A percentile compares a stretch with the other conserved stretches of the same genome.
These are phyloP conservation scores for Rachicladosporium sp. DNA, from an alignment of 2,329 filamentous ascomycete species.

Conservation along the genomic window DNA sequence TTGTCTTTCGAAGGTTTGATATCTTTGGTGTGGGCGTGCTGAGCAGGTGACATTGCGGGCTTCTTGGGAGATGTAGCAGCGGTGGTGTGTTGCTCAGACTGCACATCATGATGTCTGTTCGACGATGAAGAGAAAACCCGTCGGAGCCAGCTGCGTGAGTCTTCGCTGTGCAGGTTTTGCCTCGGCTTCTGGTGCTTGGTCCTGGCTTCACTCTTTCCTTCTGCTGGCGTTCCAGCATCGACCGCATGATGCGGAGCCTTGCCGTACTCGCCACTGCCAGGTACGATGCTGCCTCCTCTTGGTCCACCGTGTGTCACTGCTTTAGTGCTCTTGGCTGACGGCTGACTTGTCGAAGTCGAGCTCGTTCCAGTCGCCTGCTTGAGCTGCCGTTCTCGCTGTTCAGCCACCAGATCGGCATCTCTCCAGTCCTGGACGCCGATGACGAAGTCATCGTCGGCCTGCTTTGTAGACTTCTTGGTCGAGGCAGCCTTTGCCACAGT, in stretches of 20 bases:
- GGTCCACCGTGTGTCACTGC: constrained; percentile 28
- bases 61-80: background rate
- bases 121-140: constrained; percentile 11
- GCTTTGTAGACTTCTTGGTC: constrained; percentile 8
- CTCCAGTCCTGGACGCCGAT: constrained; percentile 84
- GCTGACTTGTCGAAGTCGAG: constrained; percentile 6
- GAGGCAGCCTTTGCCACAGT: constrained; percentile 20
- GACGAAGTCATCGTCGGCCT: constrained; percentile 52
- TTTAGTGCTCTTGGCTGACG: constrained; percentile 16
- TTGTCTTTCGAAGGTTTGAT: constrained; percentile 3
- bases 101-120: too few relatives aligned
- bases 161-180: constrained; percentile 9
- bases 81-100: constrained; percentile 1
- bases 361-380: constrained; percentile 14
- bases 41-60: background rate
- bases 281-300: constrained; percentile 56
- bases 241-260: constrained; percentile 25
- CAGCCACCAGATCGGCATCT: constrained; percentile 58
- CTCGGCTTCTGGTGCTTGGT: constrained; percentile 1
- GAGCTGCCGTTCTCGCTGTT: constrained; percentile 20
- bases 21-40: constrained; percentile 2
- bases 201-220: constrained; percentile 6
- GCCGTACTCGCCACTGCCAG: constrained; percentile 59
- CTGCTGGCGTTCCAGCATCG: constrained; percentile 7
- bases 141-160: constrained; percentile 15